A percentile compares a stretch with the other conserved stretches of the same genome.
These are phyloP conservation scores for Penicillium diatomitis DNA, from an alignment of 495 filamentous ascomycete species.

Conservation along the genomic window DNA sequence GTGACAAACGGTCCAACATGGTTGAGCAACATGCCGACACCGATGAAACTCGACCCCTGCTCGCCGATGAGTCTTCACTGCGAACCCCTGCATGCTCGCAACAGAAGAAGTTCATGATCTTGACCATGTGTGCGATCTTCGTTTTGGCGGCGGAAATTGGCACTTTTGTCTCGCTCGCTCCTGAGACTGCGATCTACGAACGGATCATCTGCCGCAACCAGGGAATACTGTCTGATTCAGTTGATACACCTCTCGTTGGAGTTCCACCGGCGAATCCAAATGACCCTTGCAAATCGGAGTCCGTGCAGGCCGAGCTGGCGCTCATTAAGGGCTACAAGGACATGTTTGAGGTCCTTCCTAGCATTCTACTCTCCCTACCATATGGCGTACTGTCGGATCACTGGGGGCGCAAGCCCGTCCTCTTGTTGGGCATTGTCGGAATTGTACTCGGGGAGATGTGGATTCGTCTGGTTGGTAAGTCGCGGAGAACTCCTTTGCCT, in stretches of 20 bases:
- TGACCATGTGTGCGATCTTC: conserved; percentile 10
- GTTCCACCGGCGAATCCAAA: background rate
- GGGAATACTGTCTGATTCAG: conserved; percentile 3
- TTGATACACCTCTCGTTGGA: background rate
- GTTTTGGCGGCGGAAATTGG: conserved; percentile 20
- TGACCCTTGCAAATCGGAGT: conserved; percentile 30
- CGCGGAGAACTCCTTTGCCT: background rate
- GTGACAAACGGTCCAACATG: background rate
- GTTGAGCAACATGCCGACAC: background rate
- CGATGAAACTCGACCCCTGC: conserved; percentile 1
- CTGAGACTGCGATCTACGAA: conserved; percentile 30
- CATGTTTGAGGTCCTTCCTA: conserved; percentile 27
- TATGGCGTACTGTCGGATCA: conserved; percentile 30
- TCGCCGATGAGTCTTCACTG: background rate
- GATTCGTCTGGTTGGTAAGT: conserved; percentile 30
- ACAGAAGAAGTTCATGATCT: conserved; percentile 12
- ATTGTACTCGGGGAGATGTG: conserved; percentile 23
- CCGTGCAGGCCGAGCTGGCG: conserved; percentile 36
- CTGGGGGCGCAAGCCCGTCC: conserved; percentile 37
- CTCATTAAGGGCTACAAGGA: conserved; percentile 34
- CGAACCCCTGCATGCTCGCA: background rate
- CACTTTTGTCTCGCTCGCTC: conserved; percentile 17
- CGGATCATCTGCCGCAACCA: conserved; percentile 32
- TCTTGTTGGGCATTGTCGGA: conserved; percentile 25
- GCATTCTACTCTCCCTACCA: conserved; percentile 27